Evolutionary conservation across 1,139 yeast genomes (phyloP).

Genomic region (Kurtzmaniella quercitrusa): DNA sequence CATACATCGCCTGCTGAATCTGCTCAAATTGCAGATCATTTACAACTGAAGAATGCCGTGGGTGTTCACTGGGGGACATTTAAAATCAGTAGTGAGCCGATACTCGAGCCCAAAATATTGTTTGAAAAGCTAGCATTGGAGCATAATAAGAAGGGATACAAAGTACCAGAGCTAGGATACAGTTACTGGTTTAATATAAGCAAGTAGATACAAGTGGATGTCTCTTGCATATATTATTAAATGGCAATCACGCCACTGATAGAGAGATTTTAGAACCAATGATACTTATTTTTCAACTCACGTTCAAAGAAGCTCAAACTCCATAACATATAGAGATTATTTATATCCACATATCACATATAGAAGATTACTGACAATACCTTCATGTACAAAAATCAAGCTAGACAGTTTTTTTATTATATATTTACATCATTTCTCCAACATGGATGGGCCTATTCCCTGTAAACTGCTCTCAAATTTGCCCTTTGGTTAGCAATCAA

Average conservation of each 20-base stretch:
- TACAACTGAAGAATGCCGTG: conserved; percentile 58
- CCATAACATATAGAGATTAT: not conserved
- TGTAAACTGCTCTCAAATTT: conserved; percentile 30
- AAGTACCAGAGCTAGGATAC: conserved; percentile 41
- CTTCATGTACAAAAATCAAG: not conserved
- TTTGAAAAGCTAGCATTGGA: conserved; percentile 22
- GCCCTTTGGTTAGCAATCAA: conserved; percentile 36
- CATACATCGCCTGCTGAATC: conserved; percentile 85
- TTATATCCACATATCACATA: not conserved
- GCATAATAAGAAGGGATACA: conserved; percentile 15
- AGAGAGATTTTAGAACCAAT: no score
- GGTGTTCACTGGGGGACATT: conserved; percentile 98
- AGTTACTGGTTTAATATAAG: conserved; percentile 36
- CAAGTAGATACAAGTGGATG: conserved; percentile 6
- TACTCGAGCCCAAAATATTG: conserved; percentile 67
- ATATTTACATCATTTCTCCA: not conserved
- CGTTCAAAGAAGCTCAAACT: not conserved
- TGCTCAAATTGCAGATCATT: conserved; percentile 58
- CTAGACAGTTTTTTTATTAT: not conserved
- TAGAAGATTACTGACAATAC: not conserved
- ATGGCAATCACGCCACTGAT: no score
- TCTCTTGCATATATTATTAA: no score
- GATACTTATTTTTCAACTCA: no score
- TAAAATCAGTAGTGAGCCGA: conserved; percentile 82
- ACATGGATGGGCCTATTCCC: conserved; percentile 5